Percentiles rank a stretch among this genome's conserved stretches.
These are phyloP conservation scores for Apiospora saccharicola DNA, from an alignment of 2,329 filamentous ascomycete species.

Conservation along the genomic window DNA sequence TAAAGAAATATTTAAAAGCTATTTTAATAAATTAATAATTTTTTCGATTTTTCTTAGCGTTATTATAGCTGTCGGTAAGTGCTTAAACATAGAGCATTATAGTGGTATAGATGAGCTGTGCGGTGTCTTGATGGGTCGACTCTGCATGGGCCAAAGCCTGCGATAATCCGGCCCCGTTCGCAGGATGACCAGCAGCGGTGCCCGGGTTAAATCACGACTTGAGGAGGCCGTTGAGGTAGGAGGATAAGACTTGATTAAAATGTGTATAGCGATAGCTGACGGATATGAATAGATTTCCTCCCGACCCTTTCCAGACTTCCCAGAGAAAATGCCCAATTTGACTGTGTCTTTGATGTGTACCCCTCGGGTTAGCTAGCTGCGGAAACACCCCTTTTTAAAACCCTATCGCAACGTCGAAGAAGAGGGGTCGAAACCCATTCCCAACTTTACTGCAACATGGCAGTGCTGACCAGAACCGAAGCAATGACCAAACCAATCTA, in stretches of 20 bases:
- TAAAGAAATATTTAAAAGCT: no score
- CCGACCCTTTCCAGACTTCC: background rate
- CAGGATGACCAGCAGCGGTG: no score
- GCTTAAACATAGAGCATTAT: no score
- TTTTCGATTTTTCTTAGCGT: no score
- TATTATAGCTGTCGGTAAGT: no score
- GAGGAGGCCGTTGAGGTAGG: background rate
- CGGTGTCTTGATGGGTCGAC: no score
- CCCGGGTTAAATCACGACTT: background rate
- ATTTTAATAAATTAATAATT: no score
- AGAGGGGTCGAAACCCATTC: background rate
- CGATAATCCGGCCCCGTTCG: background rate
- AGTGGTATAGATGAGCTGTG: no score
- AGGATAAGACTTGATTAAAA: background rate
- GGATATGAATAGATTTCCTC: background rate
- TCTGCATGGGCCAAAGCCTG: background rate
- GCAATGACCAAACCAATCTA: conserved; percentile 36
- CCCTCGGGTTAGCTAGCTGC: background rate
- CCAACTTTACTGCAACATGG: background rate
- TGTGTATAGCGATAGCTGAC: background rate
- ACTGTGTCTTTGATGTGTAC: background rate
- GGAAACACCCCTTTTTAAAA: background rate
- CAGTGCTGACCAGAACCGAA: conserved; percentile 29
- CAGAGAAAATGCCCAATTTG: background rate
- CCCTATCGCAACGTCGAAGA: background rate